Percentiles rank a stretch among this genome's conserved stretches.
Conservation (phyloP, 805 yeast species). For the Yarrowia hollandica region DNA sequence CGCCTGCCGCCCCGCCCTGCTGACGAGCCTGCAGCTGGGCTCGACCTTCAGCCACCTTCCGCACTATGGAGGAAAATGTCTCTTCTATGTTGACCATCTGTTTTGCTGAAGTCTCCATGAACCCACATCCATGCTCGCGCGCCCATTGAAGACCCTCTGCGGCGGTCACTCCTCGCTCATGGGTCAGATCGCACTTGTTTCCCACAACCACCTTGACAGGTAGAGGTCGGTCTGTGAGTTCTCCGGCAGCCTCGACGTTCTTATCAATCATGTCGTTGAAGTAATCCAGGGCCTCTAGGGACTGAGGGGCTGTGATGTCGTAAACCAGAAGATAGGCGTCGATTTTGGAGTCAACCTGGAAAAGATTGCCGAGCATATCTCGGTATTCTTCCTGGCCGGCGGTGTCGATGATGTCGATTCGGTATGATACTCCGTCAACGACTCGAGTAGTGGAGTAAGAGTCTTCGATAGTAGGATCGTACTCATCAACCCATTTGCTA, state of each 20-base stretch:
- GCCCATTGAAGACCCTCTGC: conserved; percentile 60
- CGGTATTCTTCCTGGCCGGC: conserved; percentile 81
- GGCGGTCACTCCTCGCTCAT: conserved; percentile 56
- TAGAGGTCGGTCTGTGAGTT: conserved; percentile 42
- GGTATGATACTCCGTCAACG: conserved; percentile 51
- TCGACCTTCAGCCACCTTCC: conserved; percentile 50
- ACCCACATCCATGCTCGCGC: conserved; percentile 61
- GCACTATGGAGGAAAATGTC: conserved; percentile 65
- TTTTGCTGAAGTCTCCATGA: conserved; percentile 87
- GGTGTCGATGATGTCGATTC: conserved; percentile 67
- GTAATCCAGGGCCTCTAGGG: conserved; percentile 40
- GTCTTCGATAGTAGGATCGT: conserved; percentile 43
- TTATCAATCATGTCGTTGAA: conserved; percentile 51
- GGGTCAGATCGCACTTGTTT: conserved; percentile 63
- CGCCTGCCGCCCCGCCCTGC: conserved; percentile 14
- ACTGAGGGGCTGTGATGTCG: conserved; percentile 39
- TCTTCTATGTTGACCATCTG: conserved; percentile 81
- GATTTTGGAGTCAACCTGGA: conserved; percentile 36
- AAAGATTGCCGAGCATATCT: conserved; percentile 51
- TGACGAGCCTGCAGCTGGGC: conserved; percentile 17
- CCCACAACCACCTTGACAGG: conserved; percentile 74
- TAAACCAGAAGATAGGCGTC: conserved; percentile 42
- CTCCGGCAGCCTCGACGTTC: conserved; percentile 61
- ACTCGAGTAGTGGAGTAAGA: conserved; percentile 39
- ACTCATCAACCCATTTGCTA: conserved; percentile 43